A percentile compares a stretch with the other conserved stretches of the same genome.
phyloP scores from a whole-genome alignment of 306 rosid genomes.

The Begonia loranthoides region DNA sequence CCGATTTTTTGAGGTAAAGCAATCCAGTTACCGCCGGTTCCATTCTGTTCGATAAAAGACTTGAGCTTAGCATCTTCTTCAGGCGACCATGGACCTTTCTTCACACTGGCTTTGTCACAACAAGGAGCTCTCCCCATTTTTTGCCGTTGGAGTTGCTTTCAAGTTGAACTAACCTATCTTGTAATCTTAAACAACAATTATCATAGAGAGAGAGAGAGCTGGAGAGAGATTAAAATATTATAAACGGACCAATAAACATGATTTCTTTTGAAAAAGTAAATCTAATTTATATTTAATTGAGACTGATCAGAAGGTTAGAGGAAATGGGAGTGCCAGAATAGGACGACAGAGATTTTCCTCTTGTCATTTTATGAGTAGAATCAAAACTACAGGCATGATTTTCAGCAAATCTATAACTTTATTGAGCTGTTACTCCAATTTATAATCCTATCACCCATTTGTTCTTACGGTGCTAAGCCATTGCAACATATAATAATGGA shows the following conservation, averaged over 20 bases:
- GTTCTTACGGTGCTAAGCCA: too few relatives aligned
- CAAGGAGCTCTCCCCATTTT: conserved; percentile 92
- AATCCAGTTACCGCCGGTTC: conserved; percentile 92
- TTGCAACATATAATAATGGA: too few relatives aligned
- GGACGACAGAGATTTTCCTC: conserved; percentile 52
- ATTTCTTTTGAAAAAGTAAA: conserved; percentile 27
- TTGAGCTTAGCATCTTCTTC: conserved; percentile 86
- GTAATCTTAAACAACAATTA: conserved; percentile 1
- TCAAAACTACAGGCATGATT: conserved; percentile 15
- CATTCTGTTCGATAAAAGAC: conserved; percentile 64
- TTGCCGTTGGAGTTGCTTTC: conserved; percentile 10
- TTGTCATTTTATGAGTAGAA: conserved; percentile 60
- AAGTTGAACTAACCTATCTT: neutral
- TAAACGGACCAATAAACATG: conserved; percentile 23
- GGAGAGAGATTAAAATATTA: conserved; percentile 16
- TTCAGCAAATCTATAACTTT: neutral
- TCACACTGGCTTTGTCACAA: conserved; percentile 94
- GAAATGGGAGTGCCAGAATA: conserved; percentile 39
- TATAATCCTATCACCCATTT: too few relatives aligned
- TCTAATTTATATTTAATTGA: conserved; percentile 18
- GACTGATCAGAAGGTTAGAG: conserved; percentile 24
- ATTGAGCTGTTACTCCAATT: conserved; percentile 2
- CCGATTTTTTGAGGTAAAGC: conserved; percentile 86
- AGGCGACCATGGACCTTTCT: conserved; percentile 91
- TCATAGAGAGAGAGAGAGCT: conserved; percentile 12